Conservation (phyloP, 1,284 basidiomycete species). For the Cutaneotrichosporon sp. region DNA sequence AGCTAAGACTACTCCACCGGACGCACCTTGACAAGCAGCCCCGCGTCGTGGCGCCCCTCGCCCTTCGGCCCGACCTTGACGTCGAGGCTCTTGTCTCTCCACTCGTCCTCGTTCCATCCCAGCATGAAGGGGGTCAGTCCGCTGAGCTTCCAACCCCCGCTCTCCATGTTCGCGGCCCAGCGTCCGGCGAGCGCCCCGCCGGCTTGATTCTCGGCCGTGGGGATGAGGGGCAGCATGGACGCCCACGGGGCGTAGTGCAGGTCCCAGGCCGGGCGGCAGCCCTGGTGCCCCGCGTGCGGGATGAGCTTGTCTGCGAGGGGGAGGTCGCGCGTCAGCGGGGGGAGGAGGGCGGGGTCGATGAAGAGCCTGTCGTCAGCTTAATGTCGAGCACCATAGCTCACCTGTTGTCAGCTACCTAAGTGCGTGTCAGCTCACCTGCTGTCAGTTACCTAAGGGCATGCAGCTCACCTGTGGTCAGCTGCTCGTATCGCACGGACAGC, state of each 20-base stretch:
- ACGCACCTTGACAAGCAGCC: conserved; percentile 9
- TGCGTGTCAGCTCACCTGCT: neutral
- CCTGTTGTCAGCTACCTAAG: neutral
- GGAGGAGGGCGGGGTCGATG: conserved; percentile 8
- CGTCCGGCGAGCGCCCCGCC: neutral
- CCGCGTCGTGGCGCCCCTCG: conserved; percentile 7
- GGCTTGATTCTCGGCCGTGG: conserved; percentile 4
- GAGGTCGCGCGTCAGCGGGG: neutral
- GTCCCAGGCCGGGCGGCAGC: conserved; percentile 1
- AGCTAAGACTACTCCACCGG: no score
- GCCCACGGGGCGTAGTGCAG: conserved; percentile 10
- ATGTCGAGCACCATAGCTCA: neutral
- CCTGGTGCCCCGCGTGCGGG: conserved; percentile 6
- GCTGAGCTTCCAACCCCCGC: conserved; percentile 7
- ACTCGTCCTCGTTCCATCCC: conserved; percentile 9
- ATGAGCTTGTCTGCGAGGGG: neutral
- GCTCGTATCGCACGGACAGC: neutral
- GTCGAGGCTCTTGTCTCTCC: conserved; percentile 5
- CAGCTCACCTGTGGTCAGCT: neutral
- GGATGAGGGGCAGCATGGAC: neutral
- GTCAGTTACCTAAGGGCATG: no score
- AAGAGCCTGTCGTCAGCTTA: conserved; percentile 5
- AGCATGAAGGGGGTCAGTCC: conserved; percentile 10
- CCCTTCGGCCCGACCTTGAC: conserved; percentile 7
- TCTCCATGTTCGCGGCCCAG: conserved; percentile 10